Evolutionary conservation across 768 basidiomycete species (phyloP).

Genomic region (Lactarius hatsudake): DNA sequence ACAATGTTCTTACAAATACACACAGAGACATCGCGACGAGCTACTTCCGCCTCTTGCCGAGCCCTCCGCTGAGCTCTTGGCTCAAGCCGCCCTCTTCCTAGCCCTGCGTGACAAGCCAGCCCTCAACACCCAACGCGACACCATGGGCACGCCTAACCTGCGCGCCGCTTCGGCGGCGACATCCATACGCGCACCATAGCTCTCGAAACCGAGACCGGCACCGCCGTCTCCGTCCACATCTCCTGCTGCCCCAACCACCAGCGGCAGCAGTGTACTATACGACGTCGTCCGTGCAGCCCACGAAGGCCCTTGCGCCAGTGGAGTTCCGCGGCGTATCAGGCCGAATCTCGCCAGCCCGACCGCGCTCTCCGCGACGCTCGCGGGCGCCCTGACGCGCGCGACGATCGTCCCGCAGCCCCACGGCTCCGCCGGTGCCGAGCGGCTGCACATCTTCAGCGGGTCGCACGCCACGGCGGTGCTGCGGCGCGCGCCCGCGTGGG

Average conservation of each 20-base stretch:
- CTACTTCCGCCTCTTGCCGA: constrained; percentile 68
- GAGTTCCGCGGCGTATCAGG: constrained; percentile 46
- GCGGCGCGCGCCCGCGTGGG: constrained; percentile 69
- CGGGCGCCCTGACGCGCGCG: constrained; percentile 48
- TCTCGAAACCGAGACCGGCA: constrained; percentile 55
- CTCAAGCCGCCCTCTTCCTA: constrained; percentile 77
- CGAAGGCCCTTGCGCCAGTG: constrained; percentile 36
- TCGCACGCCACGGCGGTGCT: constrained; percentile 65
- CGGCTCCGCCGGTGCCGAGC: constrained; percentile 56
- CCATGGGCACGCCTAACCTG: constrained; percentile 71
- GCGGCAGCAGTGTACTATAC: constrained; percentile 35
- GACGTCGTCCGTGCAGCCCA: constrained; percentile 50
- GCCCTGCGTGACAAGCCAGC: constrained; percentile 60
- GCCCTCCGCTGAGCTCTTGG: constrained; percentile 62
- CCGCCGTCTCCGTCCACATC: constrained; percentile 42
- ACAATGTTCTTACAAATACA: background rate
- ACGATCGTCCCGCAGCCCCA: constrained; percentile 72
- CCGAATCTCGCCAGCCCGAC: constrained; percentile 54
- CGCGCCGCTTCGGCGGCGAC: constrained; percentile 79
- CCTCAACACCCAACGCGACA: constrained; percentile 33
- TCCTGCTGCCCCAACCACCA: constrained; percentile 34
- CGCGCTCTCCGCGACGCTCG: constrained; percentile 52
- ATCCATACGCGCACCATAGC: constrained; percentile 57
- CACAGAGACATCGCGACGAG: constrained; percentile 76
- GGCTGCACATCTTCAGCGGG: constrained; percentile 69